phyloP scores from a whole-genome alignment of 306 rosid species.

The Mimosa bimucronata region DNA sequence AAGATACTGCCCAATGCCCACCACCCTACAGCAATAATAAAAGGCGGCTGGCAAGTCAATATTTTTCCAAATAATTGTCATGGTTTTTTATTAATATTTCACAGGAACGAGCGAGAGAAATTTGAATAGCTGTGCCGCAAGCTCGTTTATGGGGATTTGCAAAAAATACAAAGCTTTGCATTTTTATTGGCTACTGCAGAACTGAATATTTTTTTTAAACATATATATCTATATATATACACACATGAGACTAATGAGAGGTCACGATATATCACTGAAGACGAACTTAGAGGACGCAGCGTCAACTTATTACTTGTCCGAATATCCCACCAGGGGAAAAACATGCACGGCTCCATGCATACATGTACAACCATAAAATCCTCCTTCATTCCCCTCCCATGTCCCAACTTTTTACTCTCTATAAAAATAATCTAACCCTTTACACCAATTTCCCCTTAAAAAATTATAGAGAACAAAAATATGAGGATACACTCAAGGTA shows the following conservation, averaged over 20 bases:
- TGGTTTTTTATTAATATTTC: not conserved
- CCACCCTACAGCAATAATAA: not conserved
- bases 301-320: not conserved
- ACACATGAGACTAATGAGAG: not conserved
- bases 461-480: too few species aligned
- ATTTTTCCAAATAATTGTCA: not conserved
- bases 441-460: not conserved
- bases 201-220: not conserved
- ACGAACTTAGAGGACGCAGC: not conserved
- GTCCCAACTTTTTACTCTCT: not conserved
- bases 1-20: not conserved
- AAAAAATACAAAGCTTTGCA: not conserved
- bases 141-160: not conserved
- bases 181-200: not conserved
- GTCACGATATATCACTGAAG: not conserved
- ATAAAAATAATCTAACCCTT: not conserved
- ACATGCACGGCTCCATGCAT: not conserved
- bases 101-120: not conserved
- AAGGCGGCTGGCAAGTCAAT: not conserved
- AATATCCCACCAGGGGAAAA: not conserved
- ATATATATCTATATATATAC: not conserved
- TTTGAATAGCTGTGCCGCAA: not conserved
- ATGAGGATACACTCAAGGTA: too few species aligned
- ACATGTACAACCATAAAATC: not conserved
- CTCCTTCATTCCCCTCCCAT: too few species aligned